Percentiles rank a stretch among this genome's conserved stretches.
phyloP scores from a whole-genome alignment of 345 rosid genomes.

The Gossypium bickii region DNA sequence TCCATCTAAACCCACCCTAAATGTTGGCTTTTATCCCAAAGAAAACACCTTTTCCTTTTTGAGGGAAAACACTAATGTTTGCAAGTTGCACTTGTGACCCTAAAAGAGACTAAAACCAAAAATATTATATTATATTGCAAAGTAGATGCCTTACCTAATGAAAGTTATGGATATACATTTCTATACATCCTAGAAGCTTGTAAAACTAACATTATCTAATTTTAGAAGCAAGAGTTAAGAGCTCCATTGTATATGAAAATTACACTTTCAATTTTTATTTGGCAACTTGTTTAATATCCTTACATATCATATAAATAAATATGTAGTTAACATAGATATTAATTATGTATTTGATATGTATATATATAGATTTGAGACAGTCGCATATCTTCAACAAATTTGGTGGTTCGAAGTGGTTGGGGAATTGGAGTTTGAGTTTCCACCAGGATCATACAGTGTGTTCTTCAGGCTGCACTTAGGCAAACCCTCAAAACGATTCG shows the following conservation, averaged over 20 bases:
- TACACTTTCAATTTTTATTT: not conserved
- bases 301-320: too few relatives aligned
- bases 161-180: not conserved
- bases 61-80: not conserved
- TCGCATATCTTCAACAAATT: conserved; percentile 87
- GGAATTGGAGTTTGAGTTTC: conserved; percentile 62
- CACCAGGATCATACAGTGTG: conserved; percentile 64
- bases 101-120: not conserved
- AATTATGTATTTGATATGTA: not conserved
- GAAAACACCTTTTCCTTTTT: not conserved
- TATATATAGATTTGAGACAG: conserved; percentile 47
- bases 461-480: conserved; percentile 77
- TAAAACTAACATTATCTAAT: not conserved
- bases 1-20: too few relatives aligned
- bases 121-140: too few relatives aligned
- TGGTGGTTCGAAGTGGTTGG: conserved; percentile 97
- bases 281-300: too few relatives aligned
- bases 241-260: not conserved
- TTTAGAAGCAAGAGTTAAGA: not conserved
- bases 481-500: conserved; percentile 47
- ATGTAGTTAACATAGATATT: not conserved
- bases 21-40: too few relatives aligned
- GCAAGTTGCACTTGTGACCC: not conserved
- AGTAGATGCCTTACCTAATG: conserved; percentile 9
- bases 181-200: not conserved